phyloP scores from a whole-genome alignment of 352 stramenopile genomes.

The Plasmopara viticola region DNA sequence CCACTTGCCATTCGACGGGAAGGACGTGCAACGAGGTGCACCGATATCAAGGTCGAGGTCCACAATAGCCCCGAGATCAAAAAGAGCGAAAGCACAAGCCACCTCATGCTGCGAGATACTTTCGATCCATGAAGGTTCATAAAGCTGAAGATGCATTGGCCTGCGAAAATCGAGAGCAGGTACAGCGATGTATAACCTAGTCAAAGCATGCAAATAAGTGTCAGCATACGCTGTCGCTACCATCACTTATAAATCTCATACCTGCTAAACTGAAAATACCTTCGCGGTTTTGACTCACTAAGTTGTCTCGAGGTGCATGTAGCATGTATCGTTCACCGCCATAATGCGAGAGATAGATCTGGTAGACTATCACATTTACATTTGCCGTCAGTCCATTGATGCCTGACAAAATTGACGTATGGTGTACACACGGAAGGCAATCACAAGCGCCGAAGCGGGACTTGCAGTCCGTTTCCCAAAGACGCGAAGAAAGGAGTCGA shows the following conservation, averaged over 20 bases:
- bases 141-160: conserved; percentile 60
- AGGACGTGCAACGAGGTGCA: conserved; percentile 45
- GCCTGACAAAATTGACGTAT: neutral
- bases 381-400: neutral
- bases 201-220: neutral
- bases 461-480: conserved; percentile 44
- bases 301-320: conserved; percentile 51
- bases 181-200: conserved; percentile 90
- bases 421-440: conserved; percentile 33
- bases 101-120: conserved; percentile 55
- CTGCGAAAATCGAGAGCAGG: conserved; percentile 60
- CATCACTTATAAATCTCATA: conserved; percentile 10
- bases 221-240: neutral
- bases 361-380: conserved; percentile 39
- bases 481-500: conserved; percentile 50
- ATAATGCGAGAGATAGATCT: conserved; percentile 78
- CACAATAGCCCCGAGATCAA: conserved; percentile 36
- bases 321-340: conserved; percentile 75
- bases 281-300: conserved; percentile 93
- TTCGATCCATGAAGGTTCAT: conserved; percentile 56
- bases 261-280: conserved; percentile 88
- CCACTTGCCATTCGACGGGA: conserved; percentile 64
- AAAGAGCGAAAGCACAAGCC: conserved; percentile 42
- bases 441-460: conserved; percentile 32
- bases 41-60: conserved; percentile 50